Evolutionary conservation across 495 filamentous ascomycete genomes (phyloP).

Genomic region (Penicillium canariense): DNA sequence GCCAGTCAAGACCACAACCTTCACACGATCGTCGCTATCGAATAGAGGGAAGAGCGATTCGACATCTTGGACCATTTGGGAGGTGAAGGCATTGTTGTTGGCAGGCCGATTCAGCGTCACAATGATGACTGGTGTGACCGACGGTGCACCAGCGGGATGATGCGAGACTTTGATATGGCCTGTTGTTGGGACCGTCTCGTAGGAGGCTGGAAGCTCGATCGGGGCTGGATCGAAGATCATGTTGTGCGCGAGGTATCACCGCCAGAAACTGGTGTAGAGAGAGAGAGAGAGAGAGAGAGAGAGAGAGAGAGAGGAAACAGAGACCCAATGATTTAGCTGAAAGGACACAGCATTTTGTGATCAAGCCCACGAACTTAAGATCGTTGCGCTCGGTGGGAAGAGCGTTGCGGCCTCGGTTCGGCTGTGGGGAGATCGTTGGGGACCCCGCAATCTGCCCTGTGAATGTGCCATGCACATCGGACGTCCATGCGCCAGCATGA

Average conservation of each 20-base stretch:
- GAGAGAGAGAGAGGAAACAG: too few species aligned
- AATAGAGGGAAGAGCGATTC: conserved; percentile 53
- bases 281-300: background rate
- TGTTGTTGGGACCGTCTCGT: conserved; percentile 43
- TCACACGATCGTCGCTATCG: conserved; percentile 55
- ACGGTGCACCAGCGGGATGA: conserved; percentile 44
- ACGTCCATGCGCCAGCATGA: too few species aligned
- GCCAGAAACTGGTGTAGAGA: background rate
- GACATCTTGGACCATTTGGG: conserved; percentile 53
- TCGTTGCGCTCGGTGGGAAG: too few species aligned
- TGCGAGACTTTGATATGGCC: conserved; percentile 54
- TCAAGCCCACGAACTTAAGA: too few species aligned
- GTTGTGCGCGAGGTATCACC: background rate
- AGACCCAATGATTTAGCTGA: too few species aligned
- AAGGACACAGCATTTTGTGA: too few species aligned
- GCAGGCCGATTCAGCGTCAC: conserved; percentile 57
- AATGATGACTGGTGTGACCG: conserved; percentile 54
- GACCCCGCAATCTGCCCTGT: too few species aligned
- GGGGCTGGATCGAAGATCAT: conserved; percentile 52
- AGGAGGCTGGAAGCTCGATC: conserved; percentile 36
- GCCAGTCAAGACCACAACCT: conserved; percentile 57
- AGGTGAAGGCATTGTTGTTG: conserved; percentile 64
- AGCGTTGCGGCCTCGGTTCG: too few species aligned
- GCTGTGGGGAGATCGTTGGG: too few species aligned
- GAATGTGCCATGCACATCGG: too few species aligned